Conservation (phyloP, 441 rosid genomes). For the Lepidium campestre region DNA sequence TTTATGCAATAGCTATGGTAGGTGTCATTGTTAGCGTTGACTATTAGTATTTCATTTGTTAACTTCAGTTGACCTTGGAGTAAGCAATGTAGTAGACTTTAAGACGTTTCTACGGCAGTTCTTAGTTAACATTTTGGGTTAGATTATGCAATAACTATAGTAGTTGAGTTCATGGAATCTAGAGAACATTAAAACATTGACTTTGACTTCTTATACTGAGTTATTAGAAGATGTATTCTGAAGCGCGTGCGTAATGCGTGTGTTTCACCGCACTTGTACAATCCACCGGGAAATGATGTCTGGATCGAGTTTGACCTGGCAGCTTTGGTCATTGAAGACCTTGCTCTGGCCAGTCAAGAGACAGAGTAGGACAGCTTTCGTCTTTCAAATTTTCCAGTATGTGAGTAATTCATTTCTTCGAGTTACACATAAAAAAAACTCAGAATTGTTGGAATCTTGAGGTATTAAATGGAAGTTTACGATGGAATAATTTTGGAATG, state of each 20-base stretch:
- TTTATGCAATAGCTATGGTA: not conserved
- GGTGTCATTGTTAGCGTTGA: not conserved
- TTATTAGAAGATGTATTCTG: not conserved
- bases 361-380: no score
- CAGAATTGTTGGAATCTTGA: no score
- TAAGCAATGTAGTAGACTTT: not conserved
- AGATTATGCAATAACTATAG: not conserved
- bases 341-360: no score
- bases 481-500: no score
- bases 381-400: no score
- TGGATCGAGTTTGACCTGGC: not conserved
- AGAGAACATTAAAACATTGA: no score
- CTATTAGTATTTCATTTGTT: not conserved
- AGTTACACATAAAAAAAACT: not conserved
- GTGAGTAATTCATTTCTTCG: no score
- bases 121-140: not conserved
- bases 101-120: not conserved
- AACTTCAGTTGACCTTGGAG: not conserved
- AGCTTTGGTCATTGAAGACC: not conserved
- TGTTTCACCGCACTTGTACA: not conserved
- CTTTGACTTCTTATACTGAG: not conserved
- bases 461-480: no score
- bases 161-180: no score
- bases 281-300: not conserved
- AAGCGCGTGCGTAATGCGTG: not conserved